phyloP scores from a whole-genome alignment of 306 rosid species.

The Cicer judaicum region DNA sequence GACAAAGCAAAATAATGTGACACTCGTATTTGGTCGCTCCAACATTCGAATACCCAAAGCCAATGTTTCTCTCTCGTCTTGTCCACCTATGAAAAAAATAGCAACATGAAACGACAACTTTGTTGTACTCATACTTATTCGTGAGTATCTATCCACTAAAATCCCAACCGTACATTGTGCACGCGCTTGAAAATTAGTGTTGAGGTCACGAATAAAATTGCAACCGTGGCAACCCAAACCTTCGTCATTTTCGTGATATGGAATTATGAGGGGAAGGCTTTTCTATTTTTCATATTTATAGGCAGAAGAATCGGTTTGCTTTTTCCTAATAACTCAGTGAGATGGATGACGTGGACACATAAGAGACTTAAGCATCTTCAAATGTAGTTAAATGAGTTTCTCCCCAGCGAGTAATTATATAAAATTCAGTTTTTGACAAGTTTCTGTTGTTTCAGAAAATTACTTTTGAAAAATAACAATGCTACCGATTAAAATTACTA shows the following conservation, averaged over 20 bases:
- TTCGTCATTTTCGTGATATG: slow-evolving; percentile 49
- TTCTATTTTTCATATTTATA: slow-evolving; percentile 16
- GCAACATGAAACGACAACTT: slow-evolving; percentile 35
- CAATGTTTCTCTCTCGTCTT: slow-evolving; percentile 61
- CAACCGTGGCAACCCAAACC: background rate
- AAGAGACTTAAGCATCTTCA: background rate
- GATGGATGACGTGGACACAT: slow-evolving; percentile 42
- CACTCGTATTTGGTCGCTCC: slow-evolving; percentile 4
- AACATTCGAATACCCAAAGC: slow-evolving; percentile 54
- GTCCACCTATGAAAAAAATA: slow-evolving; percentile 57
- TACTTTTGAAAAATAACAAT: no score
- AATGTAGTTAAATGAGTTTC: no score
- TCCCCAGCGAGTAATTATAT: no score
- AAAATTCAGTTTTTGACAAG: no score
- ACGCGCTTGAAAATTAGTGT: slow-evolving; percentile 31
- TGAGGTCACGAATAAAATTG: slow-evolving; percentile 41
- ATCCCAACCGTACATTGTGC: slow-evolving; percentile 61
- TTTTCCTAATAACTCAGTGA: slow-evolving; percentile 49
- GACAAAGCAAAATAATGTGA: slow-evolving; percentile 42
- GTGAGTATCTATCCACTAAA: slow-evolving; percentile 53
- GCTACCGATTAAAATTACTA: no score
- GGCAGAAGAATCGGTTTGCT: slow-evolving; percentile 53
- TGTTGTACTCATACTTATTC: background rate
- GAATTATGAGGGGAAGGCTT: slow-evolving; percentile 46
- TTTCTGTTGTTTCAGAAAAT: no score